Conservation (phyloP, 148 eudicot genomes). For the Camellia sinensis region DNA sequence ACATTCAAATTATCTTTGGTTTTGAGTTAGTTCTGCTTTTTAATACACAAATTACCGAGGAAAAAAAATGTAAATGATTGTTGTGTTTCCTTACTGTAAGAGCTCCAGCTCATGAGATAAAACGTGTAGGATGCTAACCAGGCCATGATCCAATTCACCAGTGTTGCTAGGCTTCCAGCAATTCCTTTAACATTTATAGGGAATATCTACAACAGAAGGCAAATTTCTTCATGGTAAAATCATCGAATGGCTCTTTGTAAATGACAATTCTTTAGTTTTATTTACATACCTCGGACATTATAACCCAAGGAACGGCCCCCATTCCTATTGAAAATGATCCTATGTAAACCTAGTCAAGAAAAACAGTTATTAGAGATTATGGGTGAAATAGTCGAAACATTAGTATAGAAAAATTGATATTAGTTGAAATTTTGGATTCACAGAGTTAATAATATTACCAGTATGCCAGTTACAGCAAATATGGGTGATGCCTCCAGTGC, state of each 20-base stretch:
- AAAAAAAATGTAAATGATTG: not conserved
- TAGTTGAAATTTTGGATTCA: not conserved
- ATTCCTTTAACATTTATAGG: conserved; percentile 87
- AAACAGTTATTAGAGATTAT: not conserved
- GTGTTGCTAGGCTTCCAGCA: conserved; percentile 90
- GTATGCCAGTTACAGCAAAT: conserved; percentile 77
- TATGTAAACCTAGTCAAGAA: conserved; percentile 57
- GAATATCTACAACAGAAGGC: conserved; percentile 50
- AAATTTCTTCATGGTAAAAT: conserved; percentile 2
- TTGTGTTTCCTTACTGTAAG: conserved; percentile 53
- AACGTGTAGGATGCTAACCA: conserved; percentile 86
- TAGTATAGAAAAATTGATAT: not conserved
- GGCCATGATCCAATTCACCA: conserved; percentile 88
- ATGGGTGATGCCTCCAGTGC: conserved; percentile 53
- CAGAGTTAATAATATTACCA: conserved; percentile 47
- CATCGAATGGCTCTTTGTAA: not conserved
- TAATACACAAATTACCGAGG: not conserved
- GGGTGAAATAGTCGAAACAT: not conserved
- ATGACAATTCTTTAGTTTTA: not conserved
- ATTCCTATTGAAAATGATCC: conserved; percentile 77
- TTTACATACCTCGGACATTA: conserved; percentile 81
- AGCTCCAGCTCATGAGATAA: conserved; percentile 83
- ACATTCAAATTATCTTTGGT: not conserved
- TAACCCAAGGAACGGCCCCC: conserved; percentile 95
- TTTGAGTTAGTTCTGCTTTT: not conserved